Base-by-base conservation (phyloP, 2,329 filamentous ascomycete species). In the Stemphylium beticola region DNA sequence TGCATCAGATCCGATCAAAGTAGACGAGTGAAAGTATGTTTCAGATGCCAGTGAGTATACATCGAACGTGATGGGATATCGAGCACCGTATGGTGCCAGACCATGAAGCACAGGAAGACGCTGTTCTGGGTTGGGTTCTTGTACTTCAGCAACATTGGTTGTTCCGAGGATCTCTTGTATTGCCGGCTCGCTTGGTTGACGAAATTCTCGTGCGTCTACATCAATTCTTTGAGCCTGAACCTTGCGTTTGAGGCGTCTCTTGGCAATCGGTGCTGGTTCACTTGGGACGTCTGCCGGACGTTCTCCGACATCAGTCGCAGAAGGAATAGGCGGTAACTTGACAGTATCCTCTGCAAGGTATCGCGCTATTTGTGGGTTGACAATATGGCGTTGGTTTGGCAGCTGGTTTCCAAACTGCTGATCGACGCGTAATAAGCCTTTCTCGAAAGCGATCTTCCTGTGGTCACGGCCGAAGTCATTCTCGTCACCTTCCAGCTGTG, bases 1-100 rank as follows among this genome's bases (percentile, higher is more conserved):
- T 22, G 82, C 80, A 3, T 82, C 83, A 60, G 83, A 83, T 24
- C 85, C 85, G 53, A 87, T 75, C 55, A 87, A 83, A 4, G 83
- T 85, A 40, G 75, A 77, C 38, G 79, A 71, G 56, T 84, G 81
- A 57, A 86, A 87, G 62, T 79, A 85, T 0, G 81, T 84, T 1
- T 81, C 83, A 6, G 75, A 57, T 8, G 72, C 74, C 7, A 87
- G 67, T 20, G 82, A 80, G 4, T 66, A 66, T 8, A 85, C 70
- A 46, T 82, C 81, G 53, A 87, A 87, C 57, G 82, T 80, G 10
- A 76, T 75, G 1, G 83, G 71, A 60, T 85, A 86, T 17, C 74
- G 74, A 4, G 77, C 77, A 26, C 79, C 80, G 61, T 77, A 81
- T n/a, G 77, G 73, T 29, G 74, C 77, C 2, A 87, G 69, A 1